Evolutionary conservation across 306 rosid genomes (phyloP), one percentile per base, ranked within the genome.

Genomic region (Notholithocarpus densiflorus): DNA sequence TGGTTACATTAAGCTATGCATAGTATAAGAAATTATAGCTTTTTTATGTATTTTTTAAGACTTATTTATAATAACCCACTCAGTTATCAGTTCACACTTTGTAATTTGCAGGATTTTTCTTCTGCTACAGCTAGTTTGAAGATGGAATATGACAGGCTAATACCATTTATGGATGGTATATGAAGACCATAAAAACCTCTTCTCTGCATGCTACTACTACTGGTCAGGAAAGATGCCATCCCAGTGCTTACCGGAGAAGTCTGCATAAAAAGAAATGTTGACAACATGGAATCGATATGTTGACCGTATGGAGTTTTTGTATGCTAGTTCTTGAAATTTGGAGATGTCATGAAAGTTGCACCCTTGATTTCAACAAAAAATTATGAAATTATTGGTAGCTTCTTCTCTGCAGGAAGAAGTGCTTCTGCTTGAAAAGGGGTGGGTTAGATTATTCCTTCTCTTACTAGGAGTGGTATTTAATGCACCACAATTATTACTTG

Each of bases 91-190:
- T 79, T 86, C 75, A 37, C 64, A 79, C 64, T 77, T 82, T 73
- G 75, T 72, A 79, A 81, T 88, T 79, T 90, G 90, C 89, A 90
- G 90, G 90, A 53, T 31, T 57, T 66, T 70, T 64, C 43, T 74
- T 57, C 73, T 64, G 56, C 62, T 21, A 62, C 60, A 66, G 64
- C 75, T 77, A 48, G 71, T 61, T 81, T 37, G 64, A 72, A 75
- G 72, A 72, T 80, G 86, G 80, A 82, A 75, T 69, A 40, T 82
- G 82, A 45, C 57, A 26, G 75, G 34, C 18, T 56, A 60, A 57
- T 82, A 73, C 27, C 61, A 64, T 75, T 68, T 43, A 26, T 75
- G 65, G 76, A 75, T 75, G 76, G 23, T 54, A 62, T 62, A 14
- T 27, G 40, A 78, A 34, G 57, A 45, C 74, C 77, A 52, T 69